Conservation (phyloP, 2,329 filamentous ascomycete genomes). For the Fusarium chuoi region DNA sequence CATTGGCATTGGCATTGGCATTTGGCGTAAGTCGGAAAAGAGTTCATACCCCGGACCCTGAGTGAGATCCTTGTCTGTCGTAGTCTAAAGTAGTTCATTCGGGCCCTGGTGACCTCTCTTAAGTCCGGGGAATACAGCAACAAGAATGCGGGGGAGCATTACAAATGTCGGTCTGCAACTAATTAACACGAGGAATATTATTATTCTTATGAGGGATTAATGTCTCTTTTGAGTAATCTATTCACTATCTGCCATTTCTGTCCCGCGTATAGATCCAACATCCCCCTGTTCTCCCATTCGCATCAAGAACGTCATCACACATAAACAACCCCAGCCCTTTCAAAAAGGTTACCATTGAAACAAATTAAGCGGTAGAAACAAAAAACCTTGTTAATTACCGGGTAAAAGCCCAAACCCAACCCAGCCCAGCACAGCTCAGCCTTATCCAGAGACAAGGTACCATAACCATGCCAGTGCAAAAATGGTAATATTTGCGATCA, state of each 20-base stretch:
- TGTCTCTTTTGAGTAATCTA: not conserved
- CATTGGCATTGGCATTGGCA: not conserved
- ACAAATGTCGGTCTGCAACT: not conserved
- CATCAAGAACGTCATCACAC: constrained; percentile 17
- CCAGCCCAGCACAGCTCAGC: not conserved
- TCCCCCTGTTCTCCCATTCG: not conserved
- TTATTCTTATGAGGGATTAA: not conserved
- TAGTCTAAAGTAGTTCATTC: not conserved
- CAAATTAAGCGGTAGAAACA: constrained; percentile 15
- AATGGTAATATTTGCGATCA: not conserved
- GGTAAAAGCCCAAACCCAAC: not conserved
- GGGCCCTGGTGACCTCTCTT: constrained; percentile 9
- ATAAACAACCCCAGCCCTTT: constrained; percentile 5
- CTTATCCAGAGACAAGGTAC: constrained; percentile 8
- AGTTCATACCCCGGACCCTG: constrained; percentile 9
- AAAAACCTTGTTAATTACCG: not conserved
- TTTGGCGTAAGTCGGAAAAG: not conserved
- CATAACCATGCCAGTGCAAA: not conserved
- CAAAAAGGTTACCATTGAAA: not conserved
- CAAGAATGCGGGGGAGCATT: not conserved
- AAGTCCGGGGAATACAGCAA: not conserved
- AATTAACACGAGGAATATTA: not conserved
- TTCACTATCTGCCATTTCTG: not conserved
- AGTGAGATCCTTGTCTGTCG: constrained; percentile 4
- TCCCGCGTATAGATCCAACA: not conserved